Evolutionary conservation across 2,329 filamentous ascomycete species (phyloP), one percentile per base, ranked within the genome.

Genomic region (Fusarium algeriense): DNA sequence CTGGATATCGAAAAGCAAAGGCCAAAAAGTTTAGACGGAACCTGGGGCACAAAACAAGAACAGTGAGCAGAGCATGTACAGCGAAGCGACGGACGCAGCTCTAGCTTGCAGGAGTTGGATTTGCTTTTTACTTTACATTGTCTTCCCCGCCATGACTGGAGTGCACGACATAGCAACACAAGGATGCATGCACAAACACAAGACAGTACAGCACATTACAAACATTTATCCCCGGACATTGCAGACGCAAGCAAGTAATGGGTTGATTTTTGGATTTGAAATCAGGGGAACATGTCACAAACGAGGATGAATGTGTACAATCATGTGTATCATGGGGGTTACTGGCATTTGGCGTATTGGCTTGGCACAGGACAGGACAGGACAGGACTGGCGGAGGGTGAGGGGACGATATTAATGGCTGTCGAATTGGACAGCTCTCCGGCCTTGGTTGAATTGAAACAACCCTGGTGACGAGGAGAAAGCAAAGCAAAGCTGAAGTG

Each of bases 11-110:
- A 61, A 71, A 71, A 63, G 53, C 64, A 41, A 59, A 52, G 48
- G 64, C 49, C 41, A 26, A 69, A 75, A 76, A 70, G 59, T 73
- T 71, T 76, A 76, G 74, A 76, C 53, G 70, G 72, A 45, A 66
- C 38, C 28, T 60, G 34, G 41, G 54, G 48, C 52, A 64, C 56
- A 64, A 73, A 62, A 68, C 66, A 66, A 58, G 64, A 65, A 58
- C 55, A 60, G 60, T 54, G 67, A 59, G 66, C 57, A 49, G 48
- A 37, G 32, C 20, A 52, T 26, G 32, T n/a, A 46, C 48, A 35
- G 63, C 50, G 20, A 17, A 48, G 52, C 34, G 34, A 35, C 7
- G 34, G n/a, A 44, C 40, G 37, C 52, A 58, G 60, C 59, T 68
- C 70, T 57, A 50, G 55, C 53, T 60, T 60, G 56, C 63, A 65